Percentiles rank a stretch among this genome's conserved stretches.
Evolutionary conservation across 1,284 basidiomycete species (phyloP).

Genomic region (Heterobasidion annosum): DNA sequence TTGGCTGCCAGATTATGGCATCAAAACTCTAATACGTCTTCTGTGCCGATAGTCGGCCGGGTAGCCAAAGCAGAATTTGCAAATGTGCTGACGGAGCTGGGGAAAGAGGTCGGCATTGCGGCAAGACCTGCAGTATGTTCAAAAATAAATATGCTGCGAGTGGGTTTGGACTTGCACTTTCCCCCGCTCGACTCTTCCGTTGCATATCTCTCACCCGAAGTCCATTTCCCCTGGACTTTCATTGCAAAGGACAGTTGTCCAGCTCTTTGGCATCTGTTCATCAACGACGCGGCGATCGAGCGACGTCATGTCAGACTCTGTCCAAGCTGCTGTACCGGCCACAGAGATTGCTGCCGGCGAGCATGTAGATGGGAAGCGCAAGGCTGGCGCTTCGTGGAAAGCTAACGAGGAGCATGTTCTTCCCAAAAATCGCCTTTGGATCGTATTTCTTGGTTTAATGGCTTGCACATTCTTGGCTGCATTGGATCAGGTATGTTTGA

Average conservation of each 20-base stretch:
- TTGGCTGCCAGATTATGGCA: too few relatives aligned
- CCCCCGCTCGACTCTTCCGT: not conserved
- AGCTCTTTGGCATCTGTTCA: not conserved
- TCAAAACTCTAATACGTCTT: too few relatives aligned
- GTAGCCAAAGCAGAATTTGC: too few relatives aligned
- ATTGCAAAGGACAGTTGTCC: not conserved
- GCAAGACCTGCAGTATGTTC: not conserved
- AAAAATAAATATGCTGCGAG: not conserved
- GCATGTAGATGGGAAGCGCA: slow-evolving; percentile 11
- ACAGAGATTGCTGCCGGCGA: not conserved
- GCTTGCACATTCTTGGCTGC: slow-evolving; percentile 33
- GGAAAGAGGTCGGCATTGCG: not conserved
- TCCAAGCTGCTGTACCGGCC: not conserved
- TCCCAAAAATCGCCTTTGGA: slow-evolving; percentile 27
- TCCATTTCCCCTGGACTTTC: not conserved
- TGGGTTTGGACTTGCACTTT: too few relatives aligned
- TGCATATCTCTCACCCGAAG: not conserved
- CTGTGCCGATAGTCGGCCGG: too few relatives aligned
- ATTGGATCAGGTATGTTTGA: slow-evolving; percentile 25
- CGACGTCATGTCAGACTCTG: not conserved
- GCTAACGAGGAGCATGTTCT: slow-evolving; percentile 28
- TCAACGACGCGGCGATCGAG: not conserved
- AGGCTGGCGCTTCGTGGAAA: slow-evolving; percentile 26
- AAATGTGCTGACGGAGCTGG: too few relatives aligned
- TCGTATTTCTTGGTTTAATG: slow-evolving; percentile 33